phyloP scores from a whole-genome alignment of 1,284 basidiomycete species.

The Pseudozyma sp. region DNA sequence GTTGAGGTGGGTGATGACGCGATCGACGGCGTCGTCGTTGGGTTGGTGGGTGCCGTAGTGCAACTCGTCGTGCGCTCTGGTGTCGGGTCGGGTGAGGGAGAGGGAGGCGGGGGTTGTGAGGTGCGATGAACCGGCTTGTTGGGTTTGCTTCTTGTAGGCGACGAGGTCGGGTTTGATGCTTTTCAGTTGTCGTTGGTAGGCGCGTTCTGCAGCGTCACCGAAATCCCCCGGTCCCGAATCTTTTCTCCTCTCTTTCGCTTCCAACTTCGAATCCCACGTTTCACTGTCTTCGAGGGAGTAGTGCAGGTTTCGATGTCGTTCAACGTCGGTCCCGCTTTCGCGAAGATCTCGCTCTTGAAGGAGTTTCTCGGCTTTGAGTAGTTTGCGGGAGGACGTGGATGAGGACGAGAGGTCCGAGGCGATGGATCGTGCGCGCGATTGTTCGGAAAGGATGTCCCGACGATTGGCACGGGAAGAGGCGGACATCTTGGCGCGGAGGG shows the following conservation, averaged over 20 bases:
- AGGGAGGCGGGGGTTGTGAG: slow-evolving; percentile 4
- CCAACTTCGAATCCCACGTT: slow-evolving; percentile 87
- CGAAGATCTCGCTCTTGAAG: slow-evolving; percentile 87
- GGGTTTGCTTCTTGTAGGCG: slow-evolving; percentile 87
- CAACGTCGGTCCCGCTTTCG: slow-evolving; percentile 80
- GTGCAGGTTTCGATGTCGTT: slow-evolving; percentile 88
- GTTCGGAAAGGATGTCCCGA: slow-evolving; percentile 50
- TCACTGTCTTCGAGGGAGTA: slow-evolving; percentile 95
- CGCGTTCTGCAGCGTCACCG: slow-evolving; percentile 83
- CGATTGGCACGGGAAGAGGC: slow-evolving; percentile 61
- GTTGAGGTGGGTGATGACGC: slow-evolving; percentile 91
- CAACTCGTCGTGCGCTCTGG: slow-evolving; percentile 6
- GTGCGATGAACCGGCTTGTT: slow-evolving; percentile 69
- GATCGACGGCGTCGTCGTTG: slow-evolving; percentile 91
- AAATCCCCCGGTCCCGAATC: slow-evolving; percentile 92
- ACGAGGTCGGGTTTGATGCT: slow-evolving; percentile 85
- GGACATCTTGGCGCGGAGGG: slow-evolving; percentile 36
- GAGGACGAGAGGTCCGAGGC: slow-evolving; percentile 32
- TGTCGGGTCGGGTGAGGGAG: not conserved
- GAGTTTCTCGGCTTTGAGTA: slow-evolving; percentile 80
- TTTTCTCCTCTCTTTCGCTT: slow-evolving; percentile 78
- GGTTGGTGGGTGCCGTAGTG: slow-evolving; percentile 92
- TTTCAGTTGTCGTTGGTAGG: slow-evolving; percentile 91
- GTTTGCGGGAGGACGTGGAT: slow-evolving; percentile 38
- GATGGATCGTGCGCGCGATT: slow-evolving; percentile 39